A percentile compares a stretch with the other conserved stretches of the same genome.
Conservation (phyloP, 164 flowering plant species). For the Aristolochia fimbriata region DNA sequence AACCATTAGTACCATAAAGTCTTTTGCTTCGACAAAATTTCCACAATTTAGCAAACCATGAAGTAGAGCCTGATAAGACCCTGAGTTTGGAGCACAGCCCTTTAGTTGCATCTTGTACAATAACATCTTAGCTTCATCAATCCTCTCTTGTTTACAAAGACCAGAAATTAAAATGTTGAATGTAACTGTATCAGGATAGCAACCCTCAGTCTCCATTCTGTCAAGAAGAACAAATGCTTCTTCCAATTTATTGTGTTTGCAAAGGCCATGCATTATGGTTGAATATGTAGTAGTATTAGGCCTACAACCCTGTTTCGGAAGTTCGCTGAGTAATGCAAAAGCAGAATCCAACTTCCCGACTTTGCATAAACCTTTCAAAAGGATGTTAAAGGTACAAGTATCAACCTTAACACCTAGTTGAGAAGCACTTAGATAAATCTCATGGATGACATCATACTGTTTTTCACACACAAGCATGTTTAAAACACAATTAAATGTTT, state of each 20-base stretch:
- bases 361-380: slow-evolving; percentile 67
- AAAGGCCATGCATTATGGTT: slow-evolving; percentile 60
- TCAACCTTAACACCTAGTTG: slow-evolving; percentile 58
- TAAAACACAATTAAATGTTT: slow-evolving; percentile 62
- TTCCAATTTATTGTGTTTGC: slow-evolving; percentile 42
- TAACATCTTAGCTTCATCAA: slow-evolving; percentile 45
- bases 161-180: slow-evolving; percentile 78
- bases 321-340: slow-evolving; percentile 60
- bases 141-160: slow-evolving; percentile 50
- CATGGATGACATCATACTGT: slow-evolving; percentile 47
- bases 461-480: slow-evolving; percentile 57
- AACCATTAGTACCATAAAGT: slow-evolving; percentile 42
- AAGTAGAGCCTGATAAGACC: slow-evolving; percentile 65
- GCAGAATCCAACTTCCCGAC: slow-evolving; percentile 58
- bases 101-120: slow-evolving; percentile 48
- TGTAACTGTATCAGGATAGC: slow-evolving; percentile 51
- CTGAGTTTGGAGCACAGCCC: slow-evolving; percentile 70
- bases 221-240: slow-evolving; percentile 56
- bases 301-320: slow-evolving; percentile 48
- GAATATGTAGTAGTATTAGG: slow-evolving; percentile 67
- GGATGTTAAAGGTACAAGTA: slow-evolving; percentile 67
- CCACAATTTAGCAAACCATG: slow-evolving; percentile 49
- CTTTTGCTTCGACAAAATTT: slow-evolving; percentile 49
- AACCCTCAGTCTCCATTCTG: slow-evolving; percentile 63
- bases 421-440: slow-evolving; percentile 48